Evolutionary conservation across 805 yeast genomes (phyloP).

Genomic region (Saccharomycopsis sp.): DNA sequence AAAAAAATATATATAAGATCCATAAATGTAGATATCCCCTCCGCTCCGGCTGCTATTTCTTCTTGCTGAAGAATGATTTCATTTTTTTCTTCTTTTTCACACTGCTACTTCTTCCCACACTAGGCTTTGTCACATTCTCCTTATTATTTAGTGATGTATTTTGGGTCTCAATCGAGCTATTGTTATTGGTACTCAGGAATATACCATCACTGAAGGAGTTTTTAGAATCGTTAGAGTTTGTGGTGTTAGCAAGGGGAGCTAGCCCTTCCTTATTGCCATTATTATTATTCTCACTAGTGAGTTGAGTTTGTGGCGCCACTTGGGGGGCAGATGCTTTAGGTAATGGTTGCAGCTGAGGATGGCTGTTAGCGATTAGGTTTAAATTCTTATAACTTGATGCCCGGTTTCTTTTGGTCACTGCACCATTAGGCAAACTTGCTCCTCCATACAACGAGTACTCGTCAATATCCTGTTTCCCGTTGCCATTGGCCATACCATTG

Average conservation of each 20-base stretch:
- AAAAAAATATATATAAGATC: background rate
- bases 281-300: background rate
- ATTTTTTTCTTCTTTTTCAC: slow-evolving; percentile 14
- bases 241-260: slow-evolving; percentile 2
- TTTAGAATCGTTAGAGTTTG: slow-evolving; percentile 8
- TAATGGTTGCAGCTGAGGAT: background rate
- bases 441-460: slow-evolving; percentile 20
- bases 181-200: slow-evolving; percentile 14
- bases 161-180: slow-evolving; percentile 12
- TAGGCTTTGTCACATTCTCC: background rate
- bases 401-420: slow-evolving; percentile 10
- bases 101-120: background rate
- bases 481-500: background rate
- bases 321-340: slow-evolving; percentile 7
- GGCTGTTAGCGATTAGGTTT: background rate
- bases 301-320: background rate
- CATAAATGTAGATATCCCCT: background rate
- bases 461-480: slow-evolving; percentile 11
- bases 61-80: slow-evolving; percentile 19
- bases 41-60: background rate
- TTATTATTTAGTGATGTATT: slow-evolving; percentile 9
- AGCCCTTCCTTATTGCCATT: slow-evolving; percentile 1
- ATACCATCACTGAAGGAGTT: slow-evolving; percentile 12
- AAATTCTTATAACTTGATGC: slow-evolving; percentile 15
- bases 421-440: slow-evolving; percentile 10